Evolutionary conservation across 1,139 yeast genomes (phyloP).

Genomic region (Nakaseomyces glabratus): DNA sequence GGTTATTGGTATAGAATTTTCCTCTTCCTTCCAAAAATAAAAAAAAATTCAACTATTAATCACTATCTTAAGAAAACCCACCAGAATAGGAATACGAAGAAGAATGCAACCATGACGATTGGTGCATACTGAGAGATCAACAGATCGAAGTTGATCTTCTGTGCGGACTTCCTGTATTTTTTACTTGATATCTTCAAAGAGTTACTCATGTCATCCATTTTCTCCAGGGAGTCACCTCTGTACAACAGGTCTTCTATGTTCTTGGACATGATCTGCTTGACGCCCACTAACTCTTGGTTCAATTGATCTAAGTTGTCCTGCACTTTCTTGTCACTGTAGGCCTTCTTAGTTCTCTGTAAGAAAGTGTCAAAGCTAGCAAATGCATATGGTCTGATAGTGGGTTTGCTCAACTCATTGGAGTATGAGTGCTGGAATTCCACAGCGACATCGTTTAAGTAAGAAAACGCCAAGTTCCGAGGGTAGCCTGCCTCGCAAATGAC

Average conservation of each 20-base stretch:
- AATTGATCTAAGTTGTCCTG: conserved; percentile 79
- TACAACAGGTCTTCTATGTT: conserved; percentile 90
- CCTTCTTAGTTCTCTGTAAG: conserved; percentile 76
- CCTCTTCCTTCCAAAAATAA: too few relatives aligned
- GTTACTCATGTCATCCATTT: conserved; percentile 82
- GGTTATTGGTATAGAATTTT: too few relatives aligned
- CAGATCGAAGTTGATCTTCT: conserved; percentile 82
- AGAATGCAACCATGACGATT: conserved; percentile 58
- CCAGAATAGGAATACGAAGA: conserved; percentile 75
- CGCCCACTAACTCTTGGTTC: conserved; percentile 84
- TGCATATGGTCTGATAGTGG: conserved; percentile 75
- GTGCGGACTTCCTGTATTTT: conserved; percentile 84
- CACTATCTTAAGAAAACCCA: conserved; percentile 54
- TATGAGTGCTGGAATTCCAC: conserved; percentile 76
- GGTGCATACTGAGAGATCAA: conserved; percentile 85
- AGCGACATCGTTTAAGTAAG: conserved; percentile 73
- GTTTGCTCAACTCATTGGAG: conserved; percentile 57
- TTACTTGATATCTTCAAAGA: conserved; percentile 73
- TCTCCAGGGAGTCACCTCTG: conserved; percentile 90
- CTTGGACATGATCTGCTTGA: conserved; percentile 89
- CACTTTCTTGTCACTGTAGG: conserved; percentile 86
- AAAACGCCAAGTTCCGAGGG: conserved; percentile 82
- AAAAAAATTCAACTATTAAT: too few relatives aligned
- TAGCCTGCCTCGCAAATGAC: conserved; percentile 70
- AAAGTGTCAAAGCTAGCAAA: conserved; percentile 79